Base-by-base conservation (phyloP, 441 rosid species). In the Erodium moschatum region DNA sequence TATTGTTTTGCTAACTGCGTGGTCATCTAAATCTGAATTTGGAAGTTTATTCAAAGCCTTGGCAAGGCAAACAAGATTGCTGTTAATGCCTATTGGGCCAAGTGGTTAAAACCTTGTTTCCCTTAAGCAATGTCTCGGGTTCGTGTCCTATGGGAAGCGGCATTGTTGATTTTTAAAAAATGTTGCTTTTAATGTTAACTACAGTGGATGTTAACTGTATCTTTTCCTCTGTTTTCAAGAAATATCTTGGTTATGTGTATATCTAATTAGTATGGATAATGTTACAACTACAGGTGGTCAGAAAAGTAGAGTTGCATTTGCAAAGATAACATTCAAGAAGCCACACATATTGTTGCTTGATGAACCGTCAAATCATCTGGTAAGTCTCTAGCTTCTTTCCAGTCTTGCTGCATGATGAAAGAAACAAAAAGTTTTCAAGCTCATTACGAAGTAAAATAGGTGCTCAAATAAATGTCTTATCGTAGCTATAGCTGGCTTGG, bases 351-450 rank as follows among this genome's bases (percentile, higher is more conserved):
- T 93, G 67, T 81, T 93, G 84, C 95, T 93, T 68, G 98, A 91
- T 77, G 98, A 93, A 82, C 98, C 98, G 2, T 93, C 98, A 65
- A 91, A 93, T 80, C 98, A 93, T 88, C 94, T 94, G 67, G 97
- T 93, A 85, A 87, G 92, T 83, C 56, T 8, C 61, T 58, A 10
- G 42, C 56, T 71, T 72, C 38, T 33, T 33, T 33, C 38, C 38
- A 33, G 38, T 33, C 38, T 33, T 33, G 38, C 4, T 33, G 4
- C 38, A 33, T 33, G 38, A 33, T 3, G 38, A 33, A 3, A 33
- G 38, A 33, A 33, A 33, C 5, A 33, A 33, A 33, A 3, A 33
- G 38, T 33, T 33, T 33, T 1, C 4, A 5, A 0, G 4, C 38
- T 33, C 38, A 33, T 33, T 33, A 33, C 38, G 4, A 3, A 33